Conservation (phyloP, 768 basidiomycete species). For the Sarcomyxa edulis region DNA sequence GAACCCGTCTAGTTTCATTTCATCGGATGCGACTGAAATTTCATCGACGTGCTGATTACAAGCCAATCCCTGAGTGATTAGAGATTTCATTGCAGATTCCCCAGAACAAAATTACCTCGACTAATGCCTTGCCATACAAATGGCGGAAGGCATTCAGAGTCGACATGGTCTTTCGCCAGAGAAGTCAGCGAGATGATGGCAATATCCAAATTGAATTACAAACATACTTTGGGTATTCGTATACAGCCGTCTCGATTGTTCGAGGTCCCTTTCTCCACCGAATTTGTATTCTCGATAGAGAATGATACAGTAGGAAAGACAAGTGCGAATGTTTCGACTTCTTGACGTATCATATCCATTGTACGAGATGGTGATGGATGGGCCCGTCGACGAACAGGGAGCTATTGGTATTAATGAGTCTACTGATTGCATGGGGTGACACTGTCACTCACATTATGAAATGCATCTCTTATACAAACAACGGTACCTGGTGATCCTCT, state of each 20-base stretch:
- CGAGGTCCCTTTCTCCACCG: slow-evolving; percentile 25
- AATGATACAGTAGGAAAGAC: slow-evolving; percentile 70
- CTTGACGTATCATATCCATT: slow-evolving; percentile 61
- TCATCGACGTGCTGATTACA: slow-evolving; percentile 62
- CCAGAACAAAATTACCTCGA: slow-evolving; percentile 47
- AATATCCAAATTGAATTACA: neutral
- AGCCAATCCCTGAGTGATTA: too few species aligned
- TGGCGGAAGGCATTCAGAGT: slow-evolving; percentile 64
- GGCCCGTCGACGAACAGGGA: slow-evolving; percentile 74
- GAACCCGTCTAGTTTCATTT: slow-evolving; percentile 70
- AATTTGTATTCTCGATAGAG: slow-evolving; percentile 52
- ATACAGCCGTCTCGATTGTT: slow-evolving; percentile 44
- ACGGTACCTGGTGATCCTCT: slow-evolving; percentile 73
- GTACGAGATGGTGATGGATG: slow-evolving; percentile 58
- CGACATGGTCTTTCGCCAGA: slow-evolving; percentile 50
- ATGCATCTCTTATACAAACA: slow-evolving; percentile 83
- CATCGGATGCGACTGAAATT: slow-evolving; percentile 43
- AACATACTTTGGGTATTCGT: slow-evolving; percentile 61
- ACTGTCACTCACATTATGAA: slow-evolving; percentile 65
- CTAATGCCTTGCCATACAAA: slow-evolving; percentile 67
- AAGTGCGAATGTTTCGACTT: slow-evolving; percentile 69
- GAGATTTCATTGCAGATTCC: too few species aligned
- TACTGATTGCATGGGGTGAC: slow-evolving; percentile 2
- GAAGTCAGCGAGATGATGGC: neutral
- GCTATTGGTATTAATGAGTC: slow-evolving; percentile 32